Evolutionary conservation across 306 rosid species (phyloP), one percentile per base, ranked within the genome.

Genomic region (Morella rubra): DNA sequence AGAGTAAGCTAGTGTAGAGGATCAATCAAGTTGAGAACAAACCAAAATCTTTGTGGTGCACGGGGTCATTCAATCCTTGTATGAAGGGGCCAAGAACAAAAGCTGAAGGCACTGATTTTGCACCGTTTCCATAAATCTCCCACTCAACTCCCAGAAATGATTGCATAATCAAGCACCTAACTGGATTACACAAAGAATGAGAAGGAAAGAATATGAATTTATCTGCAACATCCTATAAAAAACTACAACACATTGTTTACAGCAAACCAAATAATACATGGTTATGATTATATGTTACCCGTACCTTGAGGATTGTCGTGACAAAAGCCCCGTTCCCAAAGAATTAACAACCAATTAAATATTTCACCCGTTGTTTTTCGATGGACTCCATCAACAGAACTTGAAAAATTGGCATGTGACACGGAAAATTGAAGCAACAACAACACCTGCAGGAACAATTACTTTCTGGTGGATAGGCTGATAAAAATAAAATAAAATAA

Each of bases 31-130:
- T 52, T 18, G 85, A 77, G 62, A 59, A 82, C 87, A 59, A 60
- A 94, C 98, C 97, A 76, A 94, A 94, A 55, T 91, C 96, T 84
- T 89, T 92, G 86, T 94, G 97, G 72, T 94, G 98, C 80, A 85
- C 86, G 12, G 98, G 96, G 74, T 94, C 98, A 76, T 94, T 94
- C 80, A 94, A 51, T 70, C 93, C 97, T 83, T 84, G 89, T 71
- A 94, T 69, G 74, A 94, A 84, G 75, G 97, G 95, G 79, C 97
- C 97, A 53, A 91, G 89, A 71, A 94, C 77, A 88, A 94, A 94
- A 73, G 80, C 73, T 83, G 79, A 89, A 69, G 96, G 98, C 78
- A 94, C 88, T 14, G 86, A 83, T 58, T 83, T 85, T 73, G 87
- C 73, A 83, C 66, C 87, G 77, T 79, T 86, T 74, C 88, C 93